Evolutionary conservation across 2,329 filamentous ascomycete genomes (phyloP).

Genomic region (Penicillium vulpinum): DNA sequence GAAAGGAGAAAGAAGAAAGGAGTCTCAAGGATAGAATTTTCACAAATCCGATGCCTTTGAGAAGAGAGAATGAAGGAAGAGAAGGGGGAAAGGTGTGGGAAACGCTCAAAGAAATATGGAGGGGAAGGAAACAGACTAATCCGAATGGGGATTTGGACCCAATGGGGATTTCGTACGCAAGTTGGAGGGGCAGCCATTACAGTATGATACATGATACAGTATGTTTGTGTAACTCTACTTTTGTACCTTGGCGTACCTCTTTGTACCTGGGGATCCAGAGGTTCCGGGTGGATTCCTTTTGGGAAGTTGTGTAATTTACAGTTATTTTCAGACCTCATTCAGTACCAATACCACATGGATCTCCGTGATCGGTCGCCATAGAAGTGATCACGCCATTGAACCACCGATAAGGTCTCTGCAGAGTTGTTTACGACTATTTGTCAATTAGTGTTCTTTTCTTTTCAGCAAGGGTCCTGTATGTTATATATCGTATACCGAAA

Average conservation of each 20-base stretch:
- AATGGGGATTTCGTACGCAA: not conserved
- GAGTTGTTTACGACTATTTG: not conserved
- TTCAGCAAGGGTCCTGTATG: not conserved
- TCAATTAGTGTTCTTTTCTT: not conserved
- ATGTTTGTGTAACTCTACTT: not conserved
- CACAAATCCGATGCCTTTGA: slow-evolving; percentile 29
- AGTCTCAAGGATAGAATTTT: slow-evolving; percentile 20
- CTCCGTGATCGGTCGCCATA: slow-evolving; percentile 9
- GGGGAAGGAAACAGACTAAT: slow-evolving; percentile 24
- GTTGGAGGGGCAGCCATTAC: slow-evolving; percentile 5
- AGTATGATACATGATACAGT: not conserved
- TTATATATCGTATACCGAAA: not conserved
- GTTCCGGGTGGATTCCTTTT: not conserved
- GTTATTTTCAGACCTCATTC: not conserved
- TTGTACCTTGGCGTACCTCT: not conserved
- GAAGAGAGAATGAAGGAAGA: slow-evolving; percentile 15
- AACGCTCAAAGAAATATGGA: slow-evolving; percentile 7
- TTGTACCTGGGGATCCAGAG: not conserved
- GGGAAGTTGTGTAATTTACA: not conserved
- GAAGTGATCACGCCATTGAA: slow-evolving; percentile 11
- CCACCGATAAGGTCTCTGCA: not conserved
- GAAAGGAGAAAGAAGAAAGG: slow-evolving; percentile 11
- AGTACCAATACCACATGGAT: slow-evolving; percentile 3
- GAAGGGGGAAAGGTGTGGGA: slow-evolving; percentile 10
- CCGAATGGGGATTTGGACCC: slow-evolving; percentile 9